These are phyloP conservation scores for Lanmaoa pseudosensibilis DNA, from an alignment of 768 basidiomycete species.

Conservation along the genomic window DNA sequence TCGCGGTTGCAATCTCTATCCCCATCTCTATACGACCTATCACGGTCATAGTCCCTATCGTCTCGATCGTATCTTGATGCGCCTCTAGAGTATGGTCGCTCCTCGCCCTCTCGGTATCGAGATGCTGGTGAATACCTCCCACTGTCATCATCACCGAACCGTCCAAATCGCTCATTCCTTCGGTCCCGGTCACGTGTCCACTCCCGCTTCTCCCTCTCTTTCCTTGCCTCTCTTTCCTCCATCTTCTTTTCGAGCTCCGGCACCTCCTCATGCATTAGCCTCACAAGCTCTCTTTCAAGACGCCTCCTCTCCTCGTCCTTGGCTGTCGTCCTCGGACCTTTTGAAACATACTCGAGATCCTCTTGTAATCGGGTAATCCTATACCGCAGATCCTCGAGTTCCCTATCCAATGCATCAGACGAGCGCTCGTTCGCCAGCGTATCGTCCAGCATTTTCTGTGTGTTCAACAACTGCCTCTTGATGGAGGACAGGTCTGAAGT, in stretches of 20 bases:
- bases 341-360: constrained; percentile 84
- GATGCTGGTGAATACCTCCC: constrained; percentile 35
- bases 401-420: constrained; percentile 88
- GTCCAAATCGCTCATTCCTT: constrained; percentile 77
- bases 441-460: constrained; percentile 78
- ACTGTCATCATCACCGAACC: constrained; percentile 52
- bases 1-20: constrained; percentile 19
- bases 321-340: constrained; percentile 65
- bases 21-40: constrained; percentile 32
- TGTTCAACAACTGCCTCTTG: constrained; percentile 77
- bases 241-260: constrained; percentile 89
- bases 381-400: constrained; percentile 83
- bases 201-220: constrained; percentile 75
- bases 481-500: constrained; percentile 79
- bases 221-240: constrained; percentile 72
- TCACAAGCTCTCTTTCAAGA: constrained; percentile 84
- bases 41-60: constrained; percentile 40
- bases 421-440: constrained; percentile 70
- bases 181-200: constrained; percentile 78
- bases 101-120: constrained; percentile 43
- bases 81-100: constrained; percentile 56
- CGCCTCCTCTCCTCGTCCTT: constrained; percentile 86
- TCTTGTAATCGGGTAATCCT: constrained; percentile 85
- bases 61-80: constrained; percentile 35
- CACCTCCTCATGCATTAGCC: constrained; percentile 85